A percentile compares a stretch with the other conserved stretches of the same genome.
Conservation (phyloP, 176 grass and related monocot species). For the Cenchrus fungigraminus region DNA sequence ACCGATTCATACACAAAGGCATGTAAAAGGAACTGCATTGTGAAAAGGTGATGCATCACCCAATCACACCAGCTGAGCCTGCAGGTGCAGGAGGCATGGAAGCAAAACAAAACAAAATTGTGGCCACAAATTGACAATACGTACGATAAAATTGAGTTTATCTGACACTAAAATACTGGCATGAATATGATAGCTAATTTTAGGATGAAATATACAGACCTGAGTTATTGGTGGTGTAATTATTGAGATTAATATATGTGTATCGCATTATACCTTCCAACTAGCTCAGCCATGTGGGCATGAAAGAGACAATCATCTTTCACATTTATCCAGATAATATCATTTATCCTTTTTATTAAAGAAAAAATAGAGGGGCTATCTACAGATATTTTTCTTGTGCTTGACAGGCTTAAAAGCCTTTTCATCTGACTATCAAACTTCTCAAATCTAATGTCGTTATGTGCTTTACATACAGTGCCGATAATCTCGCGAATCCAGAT, state of each 20-base stretch:
- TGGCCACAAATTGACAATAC: neutral
- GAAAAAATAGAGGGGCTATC: neutral
- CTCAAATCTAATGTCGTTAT: conserved; percentile 14
- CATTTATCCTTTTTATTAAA: conserved; percentile 3
- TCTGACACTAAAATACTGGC: neutral
- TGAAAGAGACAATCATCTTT: conserved; percentile 30
- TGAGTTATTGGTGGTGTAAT: neutral
- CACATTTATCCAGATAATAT: conserved; percentile 9
- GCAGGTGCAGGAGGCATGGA: neutral
- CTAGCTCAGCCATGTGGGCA: conserved; percentile 40
- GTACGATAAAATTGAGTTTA: neutral
- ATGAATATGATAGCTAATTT: conserved; percentile 20
- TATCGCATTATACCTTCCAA: neutral
- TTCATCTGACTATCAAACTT: conserved; percentile 28
- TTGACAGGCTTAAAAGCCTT: conserved; percentile 1
- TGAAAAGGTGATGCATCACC: neutral
- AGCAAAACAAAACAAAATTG: conserved; percentile 17
- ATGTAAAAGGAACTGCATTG: conserved; percentile 1
- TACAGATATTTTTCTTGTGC: conserved; percentile 24
- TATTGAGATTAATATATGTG: conserved; percentile 20
- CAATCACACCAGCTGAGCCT: neutral
- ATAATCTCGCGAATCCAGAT: neutral
- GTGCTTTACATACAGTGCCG: neutral
- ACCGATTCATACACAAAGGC: neutral
- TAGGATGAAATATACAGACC: neutral